A percentile compares a stretch with the other conserved stretches of the same genome.
phyloP scores from a whole-genome alignment of 2,329 filamentous ascomycete genomes.

The Hypoxylon sp. region DNA sequence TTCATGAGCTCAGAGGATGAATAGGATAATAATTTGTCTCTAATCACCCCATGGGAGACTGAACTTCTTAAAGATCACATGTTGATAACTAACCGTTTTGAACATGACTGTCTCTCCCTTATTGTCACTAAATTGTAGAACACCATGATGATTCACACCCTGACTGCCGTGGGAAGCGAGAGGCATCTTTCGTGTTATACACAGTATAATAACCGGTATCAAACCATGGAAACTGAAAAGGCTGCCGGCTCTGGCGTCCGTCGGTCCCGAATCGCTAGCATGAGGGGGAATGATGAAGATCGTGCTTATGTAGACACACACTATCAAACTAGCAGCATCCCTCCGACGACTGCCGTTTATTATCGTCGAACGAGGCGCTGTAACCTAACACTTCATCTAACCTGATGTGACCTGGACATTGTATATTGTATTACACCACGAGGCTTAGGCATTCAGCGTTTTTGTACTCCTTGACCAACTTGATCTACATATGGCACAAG shows the following conservation, averaged over 20 bases:
- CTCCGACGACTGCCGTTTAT: neutral
- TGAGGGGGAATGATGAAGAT: neutral
- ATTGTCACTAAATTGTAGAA: neutral
- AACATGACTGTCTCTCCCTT: neutral
- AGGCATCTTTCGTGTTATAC: neutral
- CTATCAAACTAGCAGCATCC: slow-evolving; percentile 1
- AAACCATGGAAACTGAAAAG: neutral
- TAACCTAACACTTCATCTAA: slow-evolving; percentile 5
- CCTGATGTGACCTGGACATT: neutral
- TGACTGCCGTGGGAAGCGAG: too few relatives aligned
- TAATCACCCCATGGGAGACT: neutral
- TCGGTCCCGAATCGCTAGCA: neutral
- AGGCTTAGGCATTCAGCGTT: neutral
- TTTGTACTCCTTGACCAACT: neutral
- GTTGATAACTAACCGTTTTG: neutral
- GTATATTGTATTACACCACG: neutral
- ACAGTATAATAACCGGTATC: too few relatives aligned
- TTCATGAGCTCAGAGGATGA: neutral
- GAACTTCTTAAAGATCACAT: neutral
- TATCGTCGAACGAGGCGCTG: slow-evolving; percentile 7
- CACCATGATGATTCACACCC: neutral
- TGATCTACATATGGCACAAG: neutral
- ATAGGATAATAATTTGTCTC: neutral
- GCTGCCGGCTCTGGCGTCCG: neutral
- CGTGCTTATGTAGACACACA: slow-evolving; percentile 10